phyloP scores from a whole-genome alignment of 192 early-diverging fungal species.

The Helicostylum pulchrum region DNA sequence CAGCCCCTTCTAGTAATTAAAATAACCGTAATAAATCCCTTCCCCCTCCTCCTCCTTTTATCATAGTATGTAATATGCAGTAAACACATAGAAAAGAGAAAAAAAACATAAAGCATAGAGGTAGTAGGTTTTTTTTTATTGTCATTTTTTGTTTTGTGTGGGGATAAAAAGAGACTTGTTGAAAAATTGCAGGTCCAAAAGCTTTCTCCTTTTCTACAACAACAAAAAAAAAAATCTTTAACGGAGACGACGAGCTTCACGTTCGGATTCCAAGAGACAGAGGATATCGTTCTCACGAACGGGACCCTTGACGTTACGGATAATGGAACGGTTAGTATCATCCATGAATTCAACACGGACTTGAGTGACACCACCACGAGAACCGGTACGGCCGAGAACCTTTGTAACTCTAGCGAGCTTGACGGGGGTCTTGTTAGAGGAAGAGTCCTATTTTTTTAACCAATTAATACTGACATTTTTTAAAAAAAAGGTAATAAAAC shows the following conservation, averaged over 20 bases:
- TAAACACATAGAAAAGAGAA: not conserved
- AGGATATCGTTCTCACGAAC: conserved; percentile 96
- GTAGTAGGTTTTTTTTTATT: conserved; percentile 3
- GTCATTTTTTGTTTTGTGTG: not conserved
- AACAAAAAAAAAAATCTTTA: conserved; percentile 56
- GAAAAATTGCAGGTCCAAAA: not conserved
- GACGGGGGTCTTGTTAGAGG: conserved; percentile 49
- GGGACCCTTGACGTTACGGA: conserved; percentile 99
- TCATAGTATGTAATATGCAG: not conserved
- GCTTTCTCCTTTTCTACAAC: not conserved
- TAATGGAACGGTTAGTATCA: conserved; percentile 93
- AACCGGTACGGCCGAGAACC: conserved; percentile 99
- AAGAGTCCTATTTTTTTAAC: conserved; percentile 24
- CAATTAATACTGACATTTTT: no score
- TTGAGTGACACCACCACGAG: conserved; percentile 99
- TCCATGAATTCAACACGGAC: conserved; percentile 99
- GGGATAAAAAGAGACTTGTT: not conserved
- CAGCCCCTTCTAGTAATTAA: conserved; percentile 5
- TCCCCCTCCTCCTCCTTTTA: not conserved
- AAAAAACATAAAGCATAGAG: not conserved
- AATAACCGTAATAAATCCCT: not conserved
- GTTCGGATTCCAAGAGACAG: conserved; percentile 97
- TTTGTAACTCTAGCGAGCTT: conserved; percentile 96
- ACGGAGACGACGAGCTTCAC: conserved; percentile 98
- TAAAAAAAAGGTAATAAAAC: not conserved